Evolutionary conservation across 768 basidiomycete species (phyloP), one percentile per base, ranked within the genome.

Genomic region (Tylopilus intermedius): DNA sequence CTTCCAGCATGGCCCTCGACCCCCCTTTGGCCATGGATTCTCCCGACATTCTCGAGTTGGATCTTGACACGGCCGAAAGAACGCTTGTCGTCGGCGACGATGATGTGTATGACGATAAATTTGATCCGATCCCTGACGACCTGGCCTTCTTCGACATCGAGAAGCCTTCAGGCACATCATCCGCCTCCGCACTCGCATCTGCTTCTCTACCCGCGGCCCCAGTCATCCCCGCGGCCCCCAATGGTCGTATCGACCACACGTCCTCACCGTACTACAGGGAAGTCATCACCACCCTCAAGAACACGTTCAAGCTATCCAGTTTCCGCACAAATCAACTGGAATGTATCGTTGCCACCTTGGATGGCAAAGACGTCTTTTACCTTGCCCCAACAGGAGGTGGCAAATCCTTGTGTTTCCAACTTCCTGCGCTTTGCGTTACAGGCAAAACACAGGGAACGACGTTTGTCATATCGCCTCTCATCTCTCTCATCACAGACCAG

Each of bases 331-430:
- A 97, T 68, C 96, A 98, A 64, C 77, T 93, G 38, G 85, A 89
- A 62, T 92, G 90, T 2, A 88, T 98, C 57, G 79, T 81, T 41
- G 87, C 86, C 14, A 83, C 88, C 0, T 72, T 99, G 67, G 74
- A 77, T 2, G 92, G 88, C 8, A 80, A 76, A 50, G 95, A 98
- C 62, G 90, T 92, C 15, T 93, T 98, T 58, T 90, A 97, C 15
- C 78, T 98, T 8, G 94, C 97, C 83, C 96, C 96, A 1, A 99
- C 96, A 1, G 94, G 93, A 33, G 93, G 93, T 4, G 92, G 92
- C 1, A 94, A 94, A 71, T 89, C 86, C 61, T 73, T 94, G 37
- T 92, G 88, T 59, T 93, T 85, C 68, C 85, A 97, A 67, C 83
- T 98, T 2, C 96, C 96, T 0, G 94, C 93, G 2, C 77, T 96